Percentiles rank a stretch among this genome's conserved stretches.
Evolutionary conservation across 805 yeast species (phyloP).

Genomic region (Hanseniaspora guilliermondii): DNA sequence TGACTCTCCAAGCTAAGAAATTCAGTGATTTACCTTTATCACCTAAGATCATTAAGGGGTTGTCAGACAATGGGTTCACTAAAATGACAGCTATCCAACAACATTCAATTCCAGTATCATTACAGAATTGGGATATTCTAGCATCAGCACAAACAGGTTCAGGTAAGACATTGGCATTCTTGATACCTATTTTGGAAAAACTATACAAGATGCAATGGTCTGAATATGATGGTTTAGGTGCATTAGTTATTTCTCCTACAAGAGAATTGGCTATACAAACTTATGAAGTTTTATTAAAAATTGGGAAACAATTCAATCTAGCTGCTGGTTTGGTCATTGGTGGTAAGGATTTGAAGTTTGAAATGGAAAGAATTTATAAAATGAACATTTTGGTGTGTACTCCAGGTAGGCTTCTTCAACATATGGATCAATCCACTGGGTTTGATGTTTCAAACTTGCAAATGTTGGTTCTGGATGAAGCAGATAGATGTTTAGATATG

Average conservation of each 20-base stretch:
- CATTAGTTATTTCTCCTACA: conserved; percentile 80
- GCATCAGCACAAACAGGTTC: conserved; percentile 81
- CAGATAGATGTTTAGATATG: conserved; percentile 87
- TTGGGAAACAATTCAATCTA: conserved; percentile 61
- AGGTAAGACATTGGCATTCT: conserved; percentile 79
- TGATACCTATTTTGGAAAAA: conserved; percentile 67
- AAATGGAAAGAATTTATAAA: conserved; percentile 62
- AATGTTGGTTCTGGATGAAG: conserved; percentile 75
- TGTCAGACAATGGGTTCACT: conserved; percentile 65
- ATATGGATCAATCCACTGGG: conserved; percentile 78
- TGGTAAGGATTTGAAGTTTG: conserved; percentile 76
- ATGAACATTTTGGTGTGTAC: conserved; percentile 82
- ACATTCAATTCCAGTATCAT: conserved; percentile 59
- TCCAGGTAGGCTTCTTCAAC: conserved; percentile 83
- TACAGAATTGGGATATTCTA: conserved; percentile 67
- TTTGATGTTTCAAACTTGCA: conserved; percentile 65
- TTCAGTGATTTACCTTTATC: conserved; percentile 75
- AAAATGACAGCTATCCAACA: conserved; percentile 78
- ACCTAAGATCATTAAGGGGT: conserved; percentile 50
- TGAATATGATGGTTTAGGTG: conserved; percentile 79
- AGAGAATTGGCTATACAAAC: conserved; percentile 85
- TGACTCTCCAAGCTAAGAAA: conserved; percentile 30
- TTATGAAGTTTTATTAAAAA: conserved; percentile 71
- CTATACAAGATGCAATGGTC: conserved; percentile 62
- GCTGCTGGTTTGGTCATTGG: conserved; percentile 90